Base-by-base conservation (phyloP, 108 stramenopile genomes). In the Seminavis robusta region DNA sequence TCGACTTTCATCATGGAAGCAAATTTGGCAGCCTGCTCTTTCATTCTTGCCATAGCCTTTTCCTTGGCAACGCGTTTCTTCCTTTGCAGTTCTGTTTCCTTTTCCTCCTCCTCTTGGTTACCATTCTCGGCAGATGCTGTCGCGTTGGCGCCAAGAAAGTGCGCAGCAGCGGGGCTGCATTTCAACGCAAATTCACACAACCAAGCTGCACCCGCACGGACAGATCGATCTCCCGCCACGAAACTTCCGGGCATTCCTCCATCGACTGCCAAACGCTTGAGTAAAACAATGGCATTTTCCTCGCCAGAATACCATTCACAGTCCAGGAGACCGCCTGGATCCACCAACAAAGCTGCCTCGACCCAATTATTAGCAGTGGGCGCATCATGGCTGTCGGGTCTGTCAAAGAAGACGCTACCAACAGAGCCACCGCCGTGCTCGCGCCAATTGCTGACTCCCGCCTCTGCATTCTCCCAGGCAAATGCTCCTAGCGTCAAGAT, bases 401-500 rank as follows among this genome's bases (percentile, higher is more conserved):
- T 56, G 59, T 64, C 52, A 20, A 49, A 66, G 49, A 86, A 92
- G 8, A 92, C 53, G 26, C 82, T 86, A 21, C 82, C 90, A 43
- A 73, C 56, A 13, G 74, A 80, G 16, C 74, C 82, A 26, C 83
- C 89, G 32, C 79, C 73, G 19, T 61, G 30, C 17, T 64, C 21
- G 38, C 71, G 67, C 80, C 86, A 84, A 20, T 67, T 27, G 23
- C 42, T 62, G 38, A 61, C 52, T 17, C 30, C 48, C 11, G 39
- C 25, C 10, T 24, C 44, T 19, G 80, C 83, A 47, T 69, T 64
- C 42, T 65, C 45, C 90, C 90, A 92, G 25, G 83, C 77, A 63
- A 69, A 86, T 9, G 80, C 82, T 33, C 86, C 90, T 0, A 92
- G 69, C 4, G 90, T 92, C 26, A 92, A 59, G 13, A 92, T 52